phyloP scores from a whole-genome alignment of 768 basidiomycete species.

The Collybia sp. region DNA sequence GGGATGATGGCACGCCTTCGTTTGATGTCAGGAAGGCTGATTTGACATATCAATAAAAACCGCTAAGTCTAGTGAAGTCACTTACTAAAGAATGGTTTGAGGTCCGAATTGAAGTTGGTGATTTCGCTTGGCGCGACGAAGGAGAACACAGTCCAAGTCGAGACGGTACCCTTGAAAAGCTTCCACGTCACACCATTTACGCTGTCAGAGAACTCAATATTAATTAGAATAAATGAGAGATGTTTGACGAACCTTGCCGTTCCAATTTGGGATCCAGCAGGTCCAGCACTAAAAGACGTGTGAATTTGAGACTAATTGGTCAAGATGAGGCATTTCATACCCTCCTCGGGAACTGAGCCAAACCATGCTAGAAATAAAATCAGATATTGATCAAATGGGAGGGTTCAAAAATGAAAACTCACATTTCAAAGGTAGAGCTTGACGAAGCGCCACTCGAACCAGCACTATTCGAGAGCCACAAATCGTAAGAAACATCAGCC shows the following conservation, averaged over 20 bases:
- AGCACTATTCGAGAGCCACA: constrained; percentile 25
- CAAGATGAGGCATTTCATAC: constrained; percentile 8
- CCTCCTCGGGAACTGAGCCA: constrained; percentile 30
- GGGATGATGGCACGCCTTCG: constrained; percentile 22
- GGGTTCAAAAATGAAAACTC: not conserved
- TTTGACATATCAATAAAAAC: not conserved
- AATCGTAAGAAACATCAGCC: constrained; percentile 29
- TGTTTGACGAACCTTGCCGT: constrained; percentile 15
- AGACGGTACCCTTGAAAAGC: constrained; percentile 25
- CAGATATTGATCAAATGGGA: not conserved
- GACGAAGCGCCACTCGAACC: constrained; percentile 21
- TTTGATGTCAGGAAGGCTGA: constrained; percentile 20
- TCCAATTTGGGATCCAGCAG: constrained; percentile 25
- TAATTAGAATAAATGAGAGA: not conserved
- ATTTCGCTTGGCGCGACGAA: constrained; percentile 27
- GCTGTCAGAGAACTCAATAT: constrained; percentile 2
- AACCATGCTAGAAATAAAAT: constrained; percentile 19
- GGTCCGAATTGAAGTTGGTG: constrained; percentile 22
- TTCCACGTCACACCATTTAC: constrained; percentile 21
- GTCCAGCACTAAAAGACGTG: constrained; percentile 14
- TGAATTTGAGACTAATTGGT: not conserved
- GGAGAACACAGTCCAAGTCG: constrained; percentile 27
- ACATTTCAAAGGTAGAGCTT: constrained; percentile 24
- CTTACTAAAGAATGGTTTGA: constrained; percentile 27
- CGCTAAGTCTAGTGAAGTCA: not conserved